Base-by-base conservation (phyloP, 2,329 filamentous ascomycete genomes). In the Xylogone sp. region DNA sequence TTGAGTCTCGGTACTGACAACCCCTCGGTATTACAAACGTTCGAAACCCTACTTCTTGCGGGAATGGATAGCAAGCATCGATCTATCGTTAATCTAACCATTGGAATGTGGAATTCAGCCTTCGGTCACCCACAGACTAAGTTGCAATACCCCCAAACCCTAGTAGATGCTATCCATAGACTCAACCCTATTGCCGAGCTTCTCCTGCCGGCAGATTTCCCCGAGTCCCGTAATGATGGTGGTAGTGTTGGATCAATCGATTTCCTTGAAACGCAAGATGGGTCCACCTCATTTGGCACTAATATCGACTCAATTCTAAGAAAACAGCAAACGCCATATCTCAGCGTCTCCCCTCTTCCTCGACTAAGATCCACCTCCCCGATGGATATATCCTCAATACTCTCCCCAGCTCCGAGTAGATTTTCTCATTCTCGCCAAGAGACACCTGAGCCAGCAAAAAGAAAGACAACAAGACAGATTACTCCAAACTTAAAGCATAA, bases 401-500 rank as follows among this genome's bases (percentile, higher is more conserved):
- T 52, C 16, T 39, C 51, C 43, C 42, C 46, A 31, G 46, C 45
- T 31, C 12, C 34, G n/a, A 39, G 4, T 39, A 39, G 34, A 18
- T 16, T 18, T 16, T 39, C 34, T 39, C 54, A 57, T 18, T 54
- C 57, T 20, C 52, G 57, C 7, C 59, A 64, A 44, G 51, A 50
- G 16, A 65, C 63, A 4, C 63, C 60, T n/a, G 69, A 72, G 6
- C 65, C 68, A 1, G 63, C 59, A 5, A 63, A 66, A 12, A 60
- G 67, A 19, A 70, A 68, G 42, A 57, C 68, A 3, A 62, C 65
- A 3, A 61, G 67, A 27, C 58, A 67, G 12, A 59, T 53, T 13
- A 81, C 77, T 45, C 74, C 78, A 18, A 81, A 79, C 53, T 73
- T 85, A 22, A 82, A 87, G 29, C 90, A 96, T 59, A 82, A 96